Conservation (phyloP, 2,329 filamentous ascomycete genomes). For the Penicillium sp. region DNA sequence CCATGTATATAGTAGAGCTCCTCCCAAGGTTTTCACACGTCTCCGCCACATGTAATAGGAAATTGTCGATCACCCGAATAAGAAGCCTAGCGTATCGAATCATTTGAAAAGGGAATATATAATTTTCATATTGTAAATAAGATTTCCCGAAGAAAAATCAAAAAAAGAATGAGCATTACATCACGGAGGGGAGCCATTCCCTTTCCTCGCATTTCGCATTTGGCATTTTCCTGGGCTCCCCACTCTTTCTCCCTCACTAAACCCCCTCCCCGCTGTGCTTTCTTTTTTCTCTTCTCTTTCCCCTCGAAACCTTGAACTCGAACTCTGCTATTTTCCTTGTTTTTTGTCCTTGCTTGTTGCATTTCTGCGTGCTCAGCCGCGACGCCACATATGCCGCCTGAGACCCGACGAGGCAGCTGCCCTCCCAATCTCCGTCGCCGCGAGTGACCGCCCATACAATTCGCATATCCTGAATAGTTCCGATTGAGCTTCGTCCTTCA, state of each 20-base stretch:
- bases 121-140: background rate
- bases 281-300: slow-evolving; percentile 5
- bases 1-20: too few species aligned
- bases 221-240: slow-evolving; percentile 15
- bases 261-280: slow-evolving; percentile 12
- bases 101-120: background rate
- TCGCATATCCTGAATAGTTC: slow-evolving; percentile 14
- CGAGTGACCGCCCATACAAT: slow-evolving; percentile 27
- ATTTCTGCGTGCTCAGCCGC: slow-evolving; percentile 10
- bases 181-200: slow-evolving; percentile 12
- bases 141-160: background rate
- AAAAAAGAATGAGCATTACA: slow-evolving; percentile 11
- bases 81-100: background rate
- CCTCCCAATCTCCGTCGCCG: slow-evolving; percentile 24
- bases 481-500: slow-evolving; percentile 23
- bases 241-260: slow-evolving; percentile 10
- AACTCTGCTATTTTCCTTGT: background rate
- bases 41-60: background rate
- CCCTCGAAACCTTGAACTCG: background rate
- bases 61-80: background rate
- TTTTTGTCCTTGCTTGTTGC: background rate
- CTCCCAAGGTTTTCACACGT: too few species aligned
- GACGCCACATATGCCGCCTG: slow-evolving; percentile 33
- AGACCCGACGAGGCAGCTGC: slow-evolving; percentile 38
- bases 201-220: slow-evolving; percentile 8